phyloP scores from a whole-genome alignment of 257 asterid species.

The Penstemon davidsonii region DNA sequence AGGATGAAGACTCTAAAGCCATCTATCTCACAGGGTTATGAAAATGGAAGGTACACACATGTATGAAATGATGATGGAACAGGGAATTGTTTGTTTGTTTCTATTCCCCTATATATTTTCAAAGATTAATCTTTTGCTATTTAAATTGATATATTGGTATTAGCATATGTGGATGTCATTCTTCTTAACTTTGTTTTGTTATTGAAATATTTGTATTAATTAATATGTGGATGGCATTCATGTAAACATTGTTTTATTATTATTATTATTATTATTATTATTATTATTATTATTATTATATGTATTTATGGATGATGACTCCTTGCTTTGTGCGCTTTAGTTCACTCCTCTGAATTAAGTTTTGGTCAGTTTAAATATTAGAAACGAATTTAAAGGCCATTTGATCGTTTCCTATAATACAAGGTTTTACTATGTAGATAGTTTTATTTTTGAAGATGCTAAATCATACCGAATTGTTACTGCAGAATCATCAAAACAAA shows the following conservation, averaged over 20 bases:
- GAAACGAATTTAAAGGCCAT: too few species aligned
- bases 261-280: too few species aligned
- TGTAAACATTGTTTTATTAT: not conserved
- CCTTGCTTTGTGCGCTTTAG: not conserved
- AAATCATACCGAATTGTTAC: too few species aligned
- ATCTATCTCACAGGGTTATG: conserved; percentile 19
- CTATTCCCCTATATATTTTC: conserved; percentile 8
- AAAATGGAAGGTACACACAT: conserved; percentile 25
- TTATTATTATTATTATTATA: too few species aligned
- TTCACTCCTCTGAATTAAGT: not conserved
- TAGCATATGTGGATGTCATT: not conserved
- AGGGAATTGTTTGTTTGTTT: too few species aligned
- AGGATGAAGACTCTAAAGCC: conserved; percentile 25
- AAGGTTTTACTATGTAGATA: too few species aligned
- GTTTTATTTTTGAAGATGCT: too few species aligned
- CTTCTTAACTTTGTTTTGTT: too few species aligned
- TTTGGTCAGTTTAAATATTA: too few species aligned
- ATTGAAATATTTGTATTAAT: too few species aligned
- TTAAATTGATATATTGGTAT: conserved; percentile 4
- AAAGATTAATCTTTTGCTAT: not conserved
- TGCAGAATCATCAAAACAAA: too few species aligned
- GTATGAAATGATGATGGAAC: conserved; percentile 8
- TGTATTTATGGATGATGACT: not conserved
- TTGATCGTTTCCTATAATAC: too few species aligned
- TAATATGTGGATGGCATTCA: not conserved